Base-by-base conservation (phyloP, 768 basidiomycete genomes). In the Russula foetens region DNA sequence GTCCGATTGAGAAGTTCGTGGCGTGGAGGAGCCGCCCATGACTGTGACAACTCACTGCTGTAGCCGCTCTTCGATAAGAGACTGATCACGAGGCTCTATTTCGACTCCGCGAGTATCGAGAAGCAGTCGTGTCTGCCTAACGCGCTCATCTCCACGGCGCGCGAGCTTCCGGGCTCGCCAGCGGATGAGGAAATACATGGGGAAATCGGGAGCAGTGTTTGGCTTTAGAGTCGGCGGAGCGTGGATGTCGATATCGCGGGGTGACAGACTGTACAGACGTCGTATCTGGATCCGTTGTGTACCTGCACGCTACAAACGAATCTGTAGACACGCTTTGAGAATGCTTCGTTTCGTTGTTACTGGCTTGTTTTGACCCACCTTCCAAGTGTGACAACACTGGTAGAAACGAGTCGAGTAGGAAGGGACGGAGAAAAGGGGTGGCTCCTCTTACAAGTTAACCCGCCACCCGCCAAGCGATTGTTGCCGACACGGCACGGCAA, bases 31-130 rank as follows among this genome's bases (percentile, higher is more conserved):
- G 39, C 14, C 2, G 39, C 23, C 14, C n/a, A n/a, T n/a, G n/a
- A n/a, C n/a, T n/a, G n/a, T n/a, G n/a, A n/a, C n/a, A n/a, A 59
- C 59, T 54, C 39, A 60, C 53, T 43, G 19, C 7, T 24, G 4
- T 7, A 60, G 39, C 29, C 19, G 47, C 3, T 26, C 47, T 28
- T 55, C 19, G 28, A 52, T 48, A 1, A 15, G 0, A 2, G 4
- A 17, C 23, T 28, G 39, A 11, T 49, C 47, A 21, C 15, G 19
- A 15, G 29, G 41, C 2, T 21, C 24, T 15, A 58, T 58, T 21
- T 50, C 29, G 28, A 5, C 23, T 49, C 41, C 19, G 31, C 38
- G 31, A 48, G 31, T 2, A 5, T 50, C 15, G 47, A 60, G 59
- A 0, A 60, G 31, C 8, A 31, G 1, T 17, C 14, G 39, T 9